Evolutionary conservation across 139 green algal genomes (phyloP), one percentile per base, ranked within the genome.

Genomic region (Closterium sp.): DNA sequence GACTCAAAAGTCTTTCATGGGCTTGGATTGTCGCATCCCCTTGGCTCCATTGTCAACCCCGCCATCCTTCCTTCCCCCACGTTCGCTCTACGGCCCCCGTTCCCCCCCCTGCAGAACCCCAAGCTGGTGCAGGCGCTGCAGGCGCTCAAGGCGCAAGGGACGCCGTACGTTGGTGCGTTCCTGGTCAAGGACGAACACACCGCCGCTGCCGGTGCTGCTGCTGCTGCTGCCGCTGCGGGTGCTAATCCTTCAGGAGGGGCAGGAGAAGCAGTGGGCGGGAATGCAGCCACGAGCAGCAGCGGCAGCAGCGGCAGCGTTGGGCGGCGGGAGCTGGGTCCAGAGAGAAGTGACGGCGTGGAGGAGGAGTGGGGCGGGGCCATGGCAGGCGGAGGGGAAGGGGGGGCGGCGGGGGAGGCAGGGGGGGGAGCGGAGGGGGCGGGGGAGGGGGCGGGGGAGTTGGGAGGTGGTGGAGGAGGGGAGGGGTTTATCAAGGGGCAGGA

Each of bases 111-210:
- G 88, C 92, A 94, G 86, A 96, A 98, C 91, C 95, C 96, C 85
- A 95, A 95, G 90, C 93, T 99, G 19, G 96, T 98, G 30, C 96
- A 96, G 87, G 97, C 98, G 90, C 94, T 99, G 32, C 84, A 96
- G 76, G 96, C 98, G 33, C 92, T 96, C 64, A 96, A 97, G 81
- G 94, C 92, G 31, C 96, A 97, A 12, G 97, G 93, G 0, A 96
- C 98, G 66, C 96, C 97, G 4, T 99, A 99, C 90, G 97, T 99
- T 21, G 97, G 97, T 16, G 97, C 97, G 8, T 99, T 99, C 94
- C 94, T 99, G 23, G 90, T 91, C 6, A 89, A 92, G 43, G 90
- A 35, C 16, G 86, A 93, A 2, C 43, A 33, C 4, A 38, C 38
- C 6, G 83, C 83, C 2, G 0, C 83, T 33, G 28, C 83, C 12